phyloP scores from a whole-genome alignment of 805 yeast genomes.

The Starmerella ratchasimensis region DNA sequence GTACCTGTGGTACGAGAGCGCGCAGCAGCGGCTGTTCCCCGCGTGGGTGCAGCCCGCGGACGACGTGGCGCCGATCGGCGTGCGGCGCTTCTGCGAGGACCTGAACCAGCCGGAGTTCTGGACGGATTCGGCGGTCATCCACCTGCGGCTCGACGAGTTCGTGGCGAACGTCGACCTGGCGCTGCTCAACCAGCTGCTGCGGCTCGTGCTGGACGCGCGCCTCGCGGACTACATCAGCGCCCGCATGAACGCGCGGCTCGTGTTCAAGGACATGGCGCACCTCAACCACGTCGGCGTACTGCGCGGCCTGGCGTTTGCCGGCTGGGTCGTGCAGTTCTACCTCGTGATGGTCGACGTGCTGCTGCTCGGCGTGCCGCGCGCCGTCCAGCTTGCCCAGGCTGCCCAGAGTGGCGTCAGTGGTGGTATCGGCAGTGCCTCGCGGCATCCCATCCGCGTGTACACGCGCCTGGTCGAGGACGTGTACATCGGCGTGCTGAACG shows the following conservation, averaged over 20 bases:
- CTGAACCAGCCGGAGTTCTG: conserved; percentile 70
- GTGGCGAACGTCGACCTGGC: conserved; percentile 84
- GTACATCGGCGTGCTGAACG: conserved; percentile 63
- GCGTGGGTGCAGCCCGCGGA: conserved; percentile 95
- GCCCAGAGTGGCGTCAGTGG: conserved; percentile 51
- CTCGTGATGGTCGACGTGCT: conserved; percentile 74
- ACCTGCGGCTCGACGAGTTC: conserved; percentile 53
- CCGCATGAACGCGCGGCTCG: conserved; percentile 66
- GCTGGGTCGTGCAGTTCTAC: conserved; percentile 81
- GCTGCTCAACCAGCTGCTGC: conserved; percentile 60
- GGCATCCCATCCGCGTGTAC: conserved; percentile 68
- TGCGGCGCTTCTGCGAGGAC: conserved; percentile 90
- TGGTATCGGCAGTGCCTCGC: conserved; percentile 36
- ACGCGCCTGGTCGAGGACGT: conserved; percentile 73
- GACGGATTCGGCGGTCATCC: conserved; percentile 76
- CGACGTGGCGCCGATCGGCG: conserved; percentile 83
- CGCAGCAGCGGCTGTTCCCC: conserved; percentile 74
- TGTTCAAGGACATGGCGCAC: conserved; percentile 91
- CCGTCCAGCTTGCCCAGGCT: conserved; percentile 68
- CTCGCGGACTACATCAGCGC: conserved; percentile 89
- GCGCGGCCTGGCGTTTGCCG: conserved; percentile 79
- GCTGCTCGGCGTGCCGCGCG: conserved; percentile 74
- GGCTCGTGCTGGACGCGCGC: conserved; percentile 74
- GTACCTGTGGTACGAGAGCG: conserved; percentile 92
- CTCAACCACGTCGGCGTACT: conserved; percentile 77